Base-by-base conservation (phyloP, 352 stramenopile genomes). In the Pythium dissotocum region DNA sequence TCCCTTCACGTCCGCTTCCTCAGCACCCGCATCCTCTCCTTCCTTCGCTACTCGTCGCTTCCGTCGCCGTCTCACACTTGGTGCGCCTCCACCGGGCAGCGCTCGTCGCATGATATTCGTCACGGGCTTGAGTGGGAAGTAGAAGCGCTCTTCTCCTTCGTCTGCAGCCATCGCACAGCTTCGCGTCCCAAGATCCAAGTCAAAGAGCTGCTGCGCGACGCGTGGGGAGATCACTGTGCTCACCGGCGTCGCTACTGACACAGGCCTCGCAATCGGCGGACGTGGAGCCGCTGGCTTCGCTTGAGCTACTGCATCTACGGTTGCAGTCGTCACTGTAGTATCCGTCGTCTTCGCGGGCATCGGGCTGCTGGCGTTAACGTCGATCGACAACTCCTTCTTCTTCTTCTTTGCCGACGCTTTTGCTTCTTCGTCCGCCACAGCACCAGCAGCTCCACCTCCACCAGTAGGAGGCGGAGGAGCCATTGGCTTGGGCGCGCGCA, bases 141-240 rank as follows among this genome's bases (percentile, higher is more conserved):
- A 95, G 57, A 95, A 79, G 48, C 87, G 87, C 16, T 92, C 83
- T 6, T 95, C 87, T 24, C 70, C 68, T 33, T 90, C 85, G 14
- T 86, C 77, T 0, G 65, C 46, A 12, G 54, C 66, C 0, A 72
- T 60, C 5, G 30, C 62, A 61, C 73, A 89, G n/a, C 65, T 82
- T 53, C 87, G 76, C 18, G 75, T 78, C 7, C 71, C 74, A 61
- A 91, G 59, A 66, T 91, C 83, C 1, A 91, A 58, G 33, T 93
- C 83, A 53, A 87, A 93, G 56, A 90, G 69, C 52, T 89, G 79
- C 70, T 93, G 78, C 2, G 80, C 82, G 6, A 86, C 71, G 2
- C 65, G 79, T 26, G 85, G 80, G 4, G 85, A 89, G 28, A 91
- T 79, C 7, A 78, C 69, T 32, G 30, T 69, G 35, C 40, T 64